Percentiles rank a stretch among this genome's conserved stretches.
Evolutionary conservation across 2,329 filamentous ascomycete genomes (phyloP).

Genomic region (Alternaria longipes): DNA sequence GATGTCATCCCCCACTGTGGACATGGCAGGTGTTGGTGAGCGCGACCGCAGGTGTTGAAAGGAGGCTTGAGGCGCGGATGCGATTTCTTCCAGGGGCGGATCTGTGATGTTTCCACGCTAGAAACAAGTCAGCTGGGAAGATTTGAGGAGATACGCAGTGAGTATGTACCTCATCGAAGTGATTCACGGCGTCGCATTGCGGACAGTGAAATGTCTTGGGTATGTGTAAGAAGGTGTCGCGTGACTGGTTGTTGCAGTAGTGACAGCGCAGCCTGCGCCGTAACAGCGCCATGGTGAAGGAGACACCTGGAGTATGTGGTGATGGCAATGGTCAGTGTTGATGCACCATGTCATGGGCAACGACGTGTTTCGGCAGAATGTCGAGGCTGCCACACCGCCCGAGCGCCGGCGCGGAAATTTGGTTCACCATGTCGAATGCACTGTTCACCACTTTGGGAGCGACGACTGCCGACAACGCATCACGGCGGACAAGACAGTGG

Average conservation of each 20-base stretch:
- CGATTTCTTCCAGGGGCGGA: constrained; percentile 68
- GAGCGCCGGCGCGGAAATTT: constrained; percentile 27
- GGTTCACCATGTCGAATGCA: constrained; percentile 14
- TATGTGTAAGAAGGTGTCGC: constrained; percentile 32
- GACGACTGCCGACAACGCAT: constrained; percentile 7
- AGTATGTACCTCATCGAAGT: constrained; percentile 77
- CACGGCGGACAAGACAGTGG: background rate
- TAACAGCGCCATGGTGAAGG: constrained; percentile 42
- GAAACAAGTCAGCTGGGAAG: constrained; percentile 27
- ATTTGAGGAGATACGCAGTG: background rate
- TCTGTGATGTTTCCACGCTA: constrained; percentile 91
- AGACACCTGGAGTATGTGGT: constrained; percentile 2
- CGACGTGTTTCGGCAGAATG: constrained; percentile 28
- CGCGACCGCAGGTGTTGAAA: constrained; percentile 38
- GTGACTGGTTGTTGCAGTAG: constrained; percentile 44
- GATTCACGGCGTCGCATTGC: constrained; percentile 86
- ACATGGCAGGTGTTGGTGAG: constrained; percentile 39
- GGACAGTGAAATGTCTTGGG: constrained; percentile 50
- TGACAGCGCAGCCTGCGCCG: constrained; percentile 49
- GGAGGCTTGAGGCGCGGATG: constrained; percentile 29
- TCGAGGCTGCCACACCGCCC: constrained; percentile 27
- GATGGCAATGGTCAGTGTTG: constrained; percentile 5
- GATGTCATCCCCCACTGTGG: constrained; percentile 48
- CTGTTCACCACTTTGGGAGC: constrained; percentile 14
- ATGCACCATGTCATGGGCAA: constrained; percentile 20